Percentiles rank a stretch among this genome's conserved stretches.
Evolutionary conservation across 1,284 basidiomycete genomes (phyloP).

Genomic region (Limonomyces culmigenus): DNA sequence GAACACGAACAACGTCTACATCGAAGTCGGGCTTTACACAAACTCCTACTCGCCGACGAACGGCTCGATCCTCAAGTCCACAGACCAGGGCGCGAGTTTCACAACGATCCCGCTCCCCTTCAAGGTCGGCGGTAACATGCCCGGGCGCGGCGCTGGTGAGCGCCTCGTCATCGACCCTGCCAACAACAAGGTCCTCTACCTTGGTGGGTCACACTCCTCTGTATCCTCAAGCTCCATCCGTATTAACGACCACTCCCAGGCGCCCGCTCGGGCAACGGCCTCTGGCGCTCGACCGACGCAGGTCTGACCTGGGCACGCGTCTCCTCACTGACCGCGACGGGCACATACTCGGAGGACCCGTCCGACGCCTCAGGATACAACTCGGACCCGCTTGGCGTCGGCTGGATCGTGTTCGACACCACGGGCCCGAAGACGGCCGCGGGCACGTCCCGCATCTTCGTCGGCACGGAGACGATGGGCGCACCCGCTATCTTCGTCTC

Average conservation of each 20-base stretch:
- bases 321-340: slow-evolving; percentile 34
- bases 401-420: slow-evolving; percentile 54
- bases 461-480: slow-evolving; percentile 41
- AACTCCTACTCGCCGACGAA: slow-evolving; percentile 51
- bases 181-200: slow-evolving; percentile 1
- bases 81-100: slow-evolving; percentile 37
- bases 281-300: slow-evolving; percentile 45
- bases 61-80: slow-evolving; percentile 45
- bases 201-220: too few relatives aligned
- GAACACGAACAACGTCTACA: slow-evolving; percentile 32
- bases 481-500: slow-evolving; percentile 37
- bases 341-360: slow-evolving; percentile 36
- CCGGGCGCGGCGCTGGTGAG: slow-evolving; percentile 35
- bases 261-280: slow-evolving; percentile 41
- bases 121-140: slow-evolving; percentile 45
- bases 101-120: slow-evolving; percentile 33
- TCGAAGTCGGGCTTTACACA: slow-evolving; percentile 48
- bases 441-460: slow-evolving; percentile 41
- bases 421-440: slow-evolving; percentile 32
- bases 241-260: slow-evolving; percentile 52
- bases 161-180: slow-evolving; percentile 7
- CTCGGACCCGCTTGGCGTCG: slow-evolving; percentile 33
- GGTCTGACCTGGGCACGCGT: slow-evolving; percentile 40
- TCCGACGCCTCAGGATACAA: slow-evolving; percentile 39
- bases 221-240: too few relatives aligned